phyloP scores from a whole-genome alignment of 2,329 filamentous ascomycete species.

The Fusarium illudens region DNA sequence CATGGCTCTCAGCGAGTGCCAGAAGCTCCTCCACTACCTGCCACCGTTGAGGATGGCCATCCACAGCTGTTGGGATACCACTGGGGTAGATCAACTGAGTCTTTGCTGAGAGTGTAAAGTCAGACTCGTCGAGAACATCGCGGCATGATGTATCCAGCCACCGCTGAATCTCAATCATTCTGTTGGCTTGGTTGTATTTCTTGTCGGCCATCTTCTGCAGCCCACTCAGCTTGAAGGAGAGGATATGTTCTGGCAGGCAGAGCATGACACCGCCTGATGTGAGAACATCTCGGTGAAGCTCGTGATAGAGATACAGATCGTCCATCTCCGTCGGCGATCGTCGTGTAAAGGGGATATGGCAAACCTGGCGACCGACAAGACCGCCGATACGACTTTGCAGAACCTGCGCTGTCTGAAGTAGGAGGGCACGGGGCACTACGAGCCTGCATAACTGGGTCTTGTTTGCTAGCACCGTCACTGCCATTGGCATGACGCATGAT shows the following conservation, averaged over 20 bases:
- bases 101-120: slow-evolving; percentile 61
- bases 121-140: slow-evolving; percentile 72
- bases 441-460: slow-evolving; percentile 58
- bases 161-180: slow-evolving; percentile 60
- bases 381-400: slow-evolving; percentile 63
- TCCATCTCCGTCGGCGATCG: slow-evolving; percentile 49
- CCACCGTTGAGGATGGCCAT: slow-evolving; percentile 65
- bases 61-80: slow-evolving; percentile 57
- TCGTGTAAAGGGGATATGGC: slow-evolving; percentile 66
- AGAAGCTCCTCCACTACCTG: slow-evolving; percentile 53
- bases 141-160: slow-evolving; percentile 60
- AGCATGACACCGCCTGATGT: slow-evolving; percentile 62
- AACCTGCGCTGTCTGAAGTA: slow-evolving; percentile 65
- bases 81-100: slow-evolving; percentile 67
- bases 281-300: slow-evolving; percentile 49
- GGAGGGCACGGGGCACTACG: slow-evolving; percentile 63
- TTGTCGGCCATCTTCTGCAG: slow-evolving; percentile 63
- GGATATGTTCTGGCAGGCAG: slow-evolving; percentile 67
- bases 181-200: slow-evolving; percentile 49
- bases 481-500: slow-evolving; percentile 65
- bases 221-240: slow-evolving; percentile 71
- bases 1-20: slow-evolving; percentile 50
- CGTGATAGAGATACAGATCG: slow-evolving; percentile 49
- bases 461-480: slow-evolving; percentile 54
- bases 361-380: slow-evolving; percentile 59